A percentile compares a stretch with the other conserved stretches of the same genome.
Conservation (phyloP, 345 rosid genomes). For the Kandelia obovata region DNA sequence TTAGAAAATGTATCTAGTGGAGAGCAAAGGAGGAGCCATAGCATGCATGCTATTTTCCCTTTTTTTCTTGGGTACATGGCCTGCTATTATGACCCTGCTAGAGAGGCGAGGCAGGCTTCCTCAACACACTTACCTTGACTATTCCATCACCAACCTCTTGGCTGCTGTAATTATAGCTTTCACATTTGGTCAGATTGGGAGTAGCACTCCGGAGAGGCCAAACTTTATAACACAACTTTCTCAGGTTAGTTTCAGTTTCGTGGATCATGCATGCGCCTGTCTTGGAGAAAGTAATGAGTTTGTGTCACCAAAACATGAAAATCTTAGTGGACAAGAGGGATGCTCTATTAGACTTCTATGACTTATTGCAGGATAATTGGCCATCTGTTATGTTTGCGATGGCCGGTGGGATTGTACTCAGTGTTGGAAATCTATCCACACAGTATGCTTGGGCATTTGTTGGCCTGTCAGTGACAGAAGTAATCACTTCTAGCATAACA, state of each 20-base stretch:
- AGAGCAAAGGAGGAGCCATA: slow-evolving; percentile 87
- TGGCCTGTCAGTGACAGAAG: slow-evolving; percentile 82
- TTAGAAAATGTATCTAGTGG: slow-evolving; percentile 60
- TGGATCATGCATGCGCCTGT: not conserved
- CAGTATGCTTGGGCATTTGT: slow-evolving; percentile 90
- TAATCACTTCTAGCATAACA: slow-evolving; percentile 59
- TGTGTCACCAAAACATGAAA: too few species aligned
- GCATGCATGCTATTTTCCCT: slow-evolving; percentile 64
- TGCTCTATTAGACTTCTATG: not conserved
- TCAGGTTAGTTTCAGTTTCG: slow-evolving; percentile 39
- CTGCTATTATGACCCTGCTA: slow-evolving; percentile 68
- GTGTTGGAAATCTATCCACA: slow-evolving; percentile 75
- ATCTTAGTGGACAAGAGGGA: too few species aligned
- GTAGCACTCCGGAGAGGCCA: slow-evolving; percentile 36
- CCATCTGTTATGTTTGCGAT: slow-evolving; percentile 71
- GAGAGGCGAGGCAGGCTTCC: slow-evolving; percentile 92
- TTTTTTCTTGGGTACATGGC: slow-evolving; percentile 88
- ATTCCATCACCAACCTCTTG: slow-evolving; percentile 66
- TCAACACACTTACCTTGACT: slow-evolving; percentile 88
- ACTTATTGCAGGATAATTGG: slow-evolving; percentile 52
- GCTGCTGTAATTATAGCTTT: slow-evolving; percentile 72
- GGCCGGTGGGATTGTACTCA: slow-evolving; percentile 71
- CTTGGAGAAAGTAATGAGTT: too few species aligned
- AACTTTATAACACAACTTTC: slow-evolving; percentile 60
- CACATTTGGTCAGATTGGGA: slow-evolving; percentile 60